These are phyloP conservation scores for Auxenochlorella pyrenoidosa DNA, from an alignment of 139 green algal genomes.

Conservation along the genomic window DNA sequence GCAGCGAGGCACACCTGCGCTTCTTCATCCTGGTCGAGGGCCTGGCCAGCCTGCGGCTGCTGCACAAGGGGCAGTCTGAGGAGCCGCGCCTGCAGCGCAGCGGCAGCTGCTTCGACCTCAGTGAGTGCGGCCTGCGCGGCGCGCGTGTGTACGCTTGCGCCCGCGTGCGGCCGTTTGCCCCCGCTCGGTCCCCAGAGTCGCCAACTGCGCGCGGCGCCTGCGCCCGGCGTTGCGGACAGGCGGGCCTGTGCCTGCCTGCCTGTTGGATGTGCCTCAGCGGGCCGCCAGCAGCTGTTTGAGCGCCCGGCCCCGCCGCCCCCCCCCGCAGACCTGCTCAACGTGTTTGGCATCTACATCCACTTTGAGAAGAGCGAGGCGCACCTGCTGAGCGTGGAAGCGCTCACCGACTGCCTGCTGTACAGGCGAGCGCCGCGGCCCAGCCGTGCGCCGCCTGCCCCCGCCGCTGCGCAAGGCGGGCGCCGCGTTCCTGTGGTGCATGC, in stretches of 20 bases:
- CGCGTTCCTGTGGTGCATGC: no score
- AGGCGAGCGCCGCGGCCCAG: neutral
- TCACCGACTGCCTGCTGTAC: slow-evolving; percentile 46
- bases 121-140: no score
- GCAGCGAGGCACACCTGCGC: neutral
- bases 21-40: slow-evolving; percentile 46
- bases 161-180: no score
- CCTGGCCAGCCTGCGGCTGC: neutral
- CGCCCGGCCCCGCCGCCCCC: no score
- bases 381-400: neutral
- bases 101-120: slow-evolving; percentile 30
- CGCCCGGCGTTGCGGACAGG: no score
- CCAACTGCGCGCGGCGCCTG: no score
- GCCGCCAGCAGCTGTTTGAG: neutral
- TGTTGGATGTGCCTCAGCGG: neutral
- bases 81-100: slow-evolving; percentile 14
- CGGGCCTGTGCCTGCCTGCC: neutral
- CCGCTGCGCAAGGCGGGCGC: no score
- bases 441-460: neutral
- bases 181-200: no score
- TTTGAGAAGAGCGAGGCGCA: slow-evolving; percentile 27
- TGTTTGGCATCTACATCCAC: slow-evolving; percentile 38
- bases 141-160: no score
- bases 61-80: neutral
- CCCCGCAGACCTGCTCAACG: neutral